Evolutionary conservation across 2,329 filamentous ascomycete species (phyloP).

Genomic region (Trichoderma afroharzianum): DNA sequence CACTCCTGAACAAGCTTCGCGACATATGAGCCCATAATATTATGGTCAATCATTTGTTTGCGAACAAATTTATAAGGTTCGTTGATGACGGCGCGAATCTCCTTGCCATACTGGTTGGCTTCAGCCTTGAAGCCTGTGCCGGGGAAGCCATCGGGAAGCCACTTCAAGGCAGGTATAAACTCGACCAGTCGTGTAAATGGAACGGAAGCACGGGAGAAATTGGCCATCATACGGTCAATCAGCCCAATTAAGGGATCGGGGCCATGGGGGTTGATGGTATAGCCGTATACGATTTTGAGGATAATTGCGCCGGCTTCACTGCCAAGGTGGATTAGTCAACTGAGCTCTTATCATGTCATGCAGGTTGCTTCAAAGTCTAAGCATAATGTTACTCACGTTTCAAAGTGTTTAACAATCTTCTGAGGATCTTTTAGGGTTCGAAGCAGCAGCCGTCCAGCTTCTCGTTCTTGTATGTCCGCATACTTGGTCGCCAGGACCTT

Average conservation of each 20-base stretch:
- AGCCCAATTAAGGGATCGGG: slow-evolving; percentile 24
- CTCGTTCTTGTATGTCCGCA: neutral
- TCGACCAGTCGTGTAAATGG: slow-evolving; percentile 26
- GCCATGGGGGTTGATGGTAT: slow-evolving; percentile 24
- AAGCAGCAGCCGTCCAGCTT: neutral
- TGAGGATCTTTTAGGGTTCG: neutral
- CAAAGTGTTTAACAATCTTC: neutral
- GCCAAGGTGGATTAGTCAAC: neutral
- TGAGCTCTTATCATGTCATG: neutral
- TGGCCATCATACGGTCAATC: slow-evolving; percentile 21
- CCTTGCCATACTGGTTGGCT: neutral
- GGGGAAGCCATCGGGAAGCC: slow-evolving; percentile 26
- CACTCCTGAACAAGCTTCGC: neutral
- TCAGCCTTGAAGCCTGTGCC: slow-evolving; percentile 25
- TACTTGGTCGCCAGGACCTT: neutral
- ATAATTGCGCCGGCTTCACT: slow-evolving; percentile 24
- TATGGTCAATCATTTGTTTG: neutral
- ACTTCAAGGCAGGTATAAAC: slow-evolving; percentile 23
- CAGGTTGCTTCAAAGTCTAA: neutral
- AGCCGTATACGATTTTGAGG: slow-evolving; percentile 24
- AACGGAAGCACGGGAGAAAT: slow-evolving; percentile 23
- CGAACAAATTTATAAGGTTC: neutral
- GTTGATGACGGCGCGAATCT: neutral
- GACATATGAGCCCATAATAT: neutral
- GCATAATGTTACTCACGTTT: neutral